Evolutionary conservation across 345 rosid genomes (phyloP), one percentile per base, ranked within the genome.

Genomic region (Arabis alpina): DNA sequence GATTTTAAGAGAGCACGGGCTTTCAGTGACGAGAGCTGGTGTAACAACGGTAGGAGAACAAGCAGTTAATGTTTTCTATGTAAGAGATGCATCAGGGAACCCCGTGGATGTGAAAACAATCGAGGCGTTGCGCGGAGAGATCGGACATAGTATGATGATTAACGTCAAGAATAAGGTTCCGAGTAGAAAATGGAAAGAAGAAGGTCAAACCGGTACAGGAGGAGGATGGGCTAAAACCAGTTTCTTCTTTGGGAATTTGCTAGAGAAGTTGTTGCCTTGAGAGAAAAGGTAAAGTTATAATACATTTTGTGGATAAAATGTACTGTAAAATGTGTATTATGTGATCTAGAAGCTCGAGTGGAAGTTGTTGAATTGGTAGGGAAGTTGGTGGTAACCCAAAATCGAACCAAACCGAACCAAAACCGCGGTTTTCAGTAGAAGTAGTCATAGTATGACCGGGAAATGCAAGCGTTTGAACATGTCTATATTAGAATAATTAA

Each of bases 161-260:
- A 80, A 86, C 41, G 88, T 93, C 32, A 93, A 88, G 88, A 76
- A 76, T 8, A 90, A 93, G 77, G 78, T 75, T 42, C 87, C 86
- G 0, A 74, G 72, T 10, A 42, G 24, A 52, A 76, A 49, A 58
- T 57, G 80, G 60, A 85, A 77, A 54, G 82, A 78, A 64, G 77
- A 82, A 32, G 65, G 54, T 3, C 83, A 86, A 78, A 65, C 82
- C 4, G 81, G 75, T 37, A 81, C 85, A 24, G 84, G 87, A 90
- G 86, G 96, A 48, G 92, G 88, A 15, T 84, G 91, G 93, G 86
- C 96, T 14, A 84, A 90, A 78, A 80, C 94, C 28, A 87, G 87
- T 74, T 93, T 88, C 87, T 90, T 87, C 87, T 93, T 90, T 16
- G 96, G 93, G 54, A 88, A 92, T 80, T 68, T 92, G 81, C 73